phyloP scores from a whole-genome alignment of 139 green algal species.

The Ostreobium quekettii region DNA sequence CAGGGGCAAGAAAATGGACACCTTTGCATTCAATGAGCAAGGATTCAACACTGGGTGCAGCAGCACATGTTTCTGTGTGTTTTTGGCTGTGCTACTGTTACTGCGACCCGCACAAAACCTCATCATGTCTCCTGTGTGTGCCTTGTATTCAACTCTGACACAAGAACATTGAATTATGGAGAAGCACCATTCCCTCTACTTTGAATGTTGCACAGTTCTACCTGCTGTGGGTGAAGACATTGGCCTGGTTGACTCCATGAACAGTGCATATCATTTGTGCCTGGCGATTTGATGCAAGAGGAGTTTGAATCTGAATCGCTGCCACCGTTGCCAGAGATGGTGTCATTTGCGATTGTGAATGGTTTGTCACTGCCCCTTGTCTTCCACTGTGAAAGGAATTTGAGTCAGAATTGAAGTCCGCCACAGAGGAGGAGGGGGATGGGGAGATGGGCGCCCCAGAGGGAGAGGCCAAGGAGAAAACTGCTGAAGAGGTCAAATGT shows the following conservation, averaged over 20 bases:
- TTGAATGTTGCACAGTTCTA: no score
- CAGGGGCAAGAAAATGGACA: not conserved
- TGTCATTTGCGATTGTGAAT: not conserved
- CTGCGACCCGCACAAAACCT: no score
- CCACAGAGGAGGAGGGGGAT: slow-evolving; percentile 29
- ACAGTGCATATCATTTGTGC: not conserved
- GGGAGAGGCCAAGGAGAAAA: slow-evolving; percentile 3
- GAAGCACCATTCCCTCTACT: no score
- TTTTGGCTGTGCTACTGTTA: no score
- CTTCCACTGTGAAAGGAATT: slow-evolving; percentile 39
- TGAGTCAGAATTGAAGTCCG: slow-evolving; percentile 53
- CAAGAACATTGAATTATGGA: no score
- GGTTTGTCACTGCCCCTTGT: not conserved
- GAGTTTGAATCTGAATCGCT: not conserved
- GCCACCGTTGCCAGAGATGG: not conserved
- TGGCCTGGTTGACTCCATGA: not conserved
- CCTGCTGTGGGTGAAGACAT: not conserved
- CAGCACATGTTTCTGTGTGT: no score
- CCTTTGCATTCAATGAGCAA: no score
- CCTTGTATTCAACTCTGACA: no score
- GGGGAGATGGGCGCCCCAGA: not conserved
- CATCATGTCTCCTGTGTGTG: no score
- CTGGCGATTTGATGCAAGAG: not conserved
- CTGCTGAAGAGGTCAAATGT: no score
- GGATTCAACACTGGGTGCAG: no score